Percentiles rank a stretch among this genome's conserved stretches.
phyloP scores from a whole-genome alignment of 345 rosid genomes.

The Microthlaspi erraticum region DNA sequence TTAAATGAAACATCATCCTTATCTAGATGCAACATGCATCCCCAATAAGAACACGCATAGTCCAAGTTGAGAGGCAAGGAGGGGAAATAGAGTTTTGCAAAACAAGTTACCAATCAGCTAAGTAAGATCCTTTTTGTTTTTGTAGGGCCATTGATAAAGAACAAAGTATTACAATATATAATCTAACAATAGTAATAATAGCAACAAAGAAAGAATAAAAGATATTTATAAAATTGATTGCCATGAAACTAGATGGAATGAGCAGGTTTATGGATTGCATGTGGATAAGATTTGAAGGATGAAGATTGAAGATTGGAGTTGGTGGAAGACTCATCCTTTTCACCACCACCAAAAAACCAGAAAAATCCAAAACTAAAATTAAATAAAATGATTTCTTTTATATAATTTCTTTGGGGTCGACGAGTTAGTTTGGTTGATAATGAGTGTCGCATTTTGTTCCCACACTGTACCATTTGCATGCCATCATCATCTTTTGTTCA shows the following conservation, averaged over 20 bases:
- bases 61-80: slow-evolving; percentile 47
- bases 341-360: slow-evolving; percentile 39
- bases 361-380: slow-evolving; percentile 21
- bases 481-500: slow-evolving; percentile 42
- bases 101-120: slow-evolving; percentile 43
- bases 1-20: slow-evolving; percentile 23
- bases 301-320: slow-evolving; percentile 46
- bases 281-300: slow-evolving; percentile 53
- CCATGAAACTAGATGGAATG: slow-evolving; percentile 25
- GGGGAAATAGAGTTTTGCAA: slow-evolving; percentile 43
- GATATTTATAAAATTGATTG: slow-evolving; percentile 19
- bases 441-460: slow-evolving; percentile 47
- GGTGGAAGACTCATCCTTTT: slow-evolving; percentile 53
- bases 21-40: slow-evolving; percentile 38
- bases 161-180: slow-evolving; percentile 10
- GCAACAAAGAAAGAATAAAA: not conserved
- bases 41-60: slow-evolving; percentile 42
- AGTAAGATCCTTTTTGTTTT: slow-evolving; percentile 17
- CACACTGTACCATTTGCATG: slow-evolving; percentile 48
- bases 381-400: slow-evolving; percentile 11
- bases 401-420: slow-evolving; percentile 27
- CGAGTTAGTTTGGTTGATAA: slow-evolving; percentile 48
- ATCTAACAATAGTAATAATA: slow-evolving; percentile 13
- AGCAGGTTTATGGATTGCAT: slow-evolving; percentile 34
- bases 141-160: slow-evolving; percentile 33